Evolutionary conservation across 2,329 filamentous ascomycete genomes (phyloP), one percentile per base, ranked within the genome.

Genomic region (Magnaporthiopsis rhizophila): DNA sequence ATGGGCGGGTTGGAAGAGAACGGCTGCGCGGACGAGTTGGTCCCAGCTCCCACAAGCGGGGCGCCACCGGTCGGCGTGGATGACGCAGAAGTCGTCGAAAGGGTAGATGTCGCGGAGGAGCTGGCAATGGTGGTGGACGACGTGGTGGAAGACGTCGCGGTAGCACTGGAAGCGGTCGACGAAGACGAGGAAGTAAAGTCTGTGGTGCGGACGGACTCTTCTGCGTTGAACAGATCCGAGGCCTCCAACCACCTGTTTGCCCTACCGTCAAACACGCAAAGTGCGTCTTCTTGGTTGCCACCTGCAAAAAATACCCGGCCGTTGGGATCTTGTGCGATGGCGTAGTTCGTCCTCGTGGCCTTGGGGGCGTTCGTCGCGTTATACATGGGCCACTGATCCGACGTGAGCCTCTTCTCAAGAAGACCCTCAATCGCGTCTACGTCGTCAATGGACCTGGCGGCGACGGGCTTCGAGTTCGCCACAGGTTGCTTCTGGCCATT

Each of bases 221-320:
- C 73, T 7, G 75, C 80, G 26, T 77, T 79, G 66, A 96, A 86
- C 30, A 91, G 74, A 8, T 82, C 76, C 0, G 85, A 85, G 0
- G 90, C 81, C 72, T 97, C 88, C 28, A 89, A 75, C 94, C 94
- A 98, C 59, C 81, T 79, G 73, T 97, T 97, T 59, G 85, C 76
- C 13, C 81, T 83, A 59, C 87, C 86, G 70, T 96, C 82, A 75
- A 97, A 98, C 66, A 97, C 85, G 68, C 83, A 86, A 6, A 98
- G 72, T 0, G 89, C 83, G 66, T 90, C 83, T 1, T 88, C 77
- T 7, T 79, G 75, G 69, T 84, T 86, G 32, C 92, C 92, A 59
- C 92, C 91, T n/a, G 89, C 86, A 66, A 96, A 86, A 18, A 95
- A 89, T 1, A 94, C 85, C 68, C 88, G 77, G 3, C 89, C 90